Evolutionary conservation across 495 filamentous ascomycete genomes (phyloP), one percentile per base, ranked within the genome.

Genomic region (Trichoderma asperelloides): DNA sequence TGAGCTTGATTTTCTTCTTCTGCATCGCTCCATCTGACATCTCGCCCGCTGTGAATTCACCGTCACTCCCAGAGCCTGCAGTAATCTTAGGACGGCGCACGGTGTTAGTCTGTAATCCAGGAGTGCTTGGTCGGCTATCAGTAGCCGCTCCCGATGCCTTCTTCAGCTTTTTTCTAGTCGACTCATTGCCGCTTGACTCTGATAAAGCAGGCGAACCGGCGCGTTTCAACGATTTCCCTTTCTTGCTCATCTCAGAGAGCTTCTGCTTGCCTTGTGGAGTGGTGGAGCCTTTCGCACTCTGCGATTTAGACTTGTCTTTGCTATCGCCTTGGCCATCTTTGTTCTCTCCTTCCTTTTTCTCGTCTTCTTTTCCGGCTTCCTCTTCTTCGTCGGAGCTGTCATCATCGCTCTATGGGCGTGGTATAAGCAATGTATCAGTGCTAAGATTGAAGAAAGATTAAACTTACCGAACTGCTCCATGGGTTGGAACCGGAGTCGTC

Each of bases 141-240:
- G 76, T 64, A 6, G 84, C 79, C 7, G 81, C 74, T 45, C 73
- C 70, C n/a, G 71, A 72, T 68, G 86, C 86, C 73, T 87, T 91
- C 79, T 95, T 96, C 47, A 84, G 81, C 84, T 96, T 97, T 81
- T 96, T 96, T 51, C 91, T 90, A 27, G 87, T 85, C 1, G 89
- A 90, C 73, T 98, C 95, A 68, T 90, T 93, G 63, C 92, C 96
- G 78, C 91, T 96, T 21, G 91, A 89, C 72, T 97, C 84, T 15
- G 95, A 97, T 23, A 88, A 82, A 70, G 91, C 88, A 8, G 93
- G 92, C 37, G 94, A 97, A 37, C 94, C 93, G 25, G 89, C 81
- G 21, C 95, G 88, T 78, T 97, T 98, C 62, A 93, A 86, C 62
- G 82, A 82, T 63, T 84, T 86, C 71, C 78, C 70, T 78, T 92